Percentiles rank a stretch among this genome's conserved stretches.
Evolutionary conservation across 768 basidiomycete species (phyloP).

Genomic region (Rhodosporidiobolus sp.): DNA sequence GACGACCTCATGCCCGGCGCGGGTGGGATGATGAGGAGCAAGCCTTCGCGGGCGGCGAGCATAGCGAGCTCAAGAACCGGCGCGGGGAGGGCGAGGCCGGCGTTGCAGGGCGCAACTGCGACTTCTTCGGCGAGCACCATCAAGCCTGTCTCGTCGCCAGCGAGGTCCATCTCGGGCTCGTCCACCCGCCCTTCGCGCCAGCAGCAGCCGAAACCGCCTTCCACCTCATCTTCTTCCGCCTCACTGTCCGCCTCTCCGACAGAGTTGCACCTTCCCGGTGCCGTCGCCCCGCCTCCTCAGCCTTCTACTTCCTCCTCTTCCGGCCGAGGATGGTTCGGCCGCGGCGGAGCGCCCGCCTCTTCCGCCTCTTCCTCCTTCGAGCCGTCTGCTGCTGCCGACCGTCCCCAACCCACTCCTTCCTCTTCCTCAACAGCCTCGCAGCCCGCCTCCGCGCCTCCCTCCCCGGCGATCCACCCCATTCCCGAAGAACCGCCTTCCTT

Average conservation of each 20-base stretch:
- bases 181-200: background rate
- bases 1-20: slow-evolving; percentile 11
- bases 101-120: background rate
- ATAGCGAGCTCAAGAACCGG: background rate
- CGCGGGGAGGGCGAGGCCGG: background rate
- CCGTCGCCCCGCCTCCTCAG: background rate
- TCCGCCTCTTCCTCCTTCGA: background rate
- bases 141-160: background rate
- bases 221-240: background rate
- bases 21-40: slow-evolving; percentile 3
- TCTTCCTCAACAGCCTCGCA: no score
- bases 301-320: no score
- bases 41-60: no score
- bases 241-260: background rate
- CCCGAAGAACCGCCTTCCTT: background rate
- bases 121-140: background rate
- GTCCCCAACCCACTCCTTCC: no score
- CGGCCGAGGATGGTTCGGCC: slow-evolving; percentile 2
- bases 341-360: background rate
- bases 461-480: no score
- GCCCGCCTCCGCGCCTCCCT: background rate
- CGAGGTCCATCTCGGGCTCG: background rate
- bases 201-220: background rate
- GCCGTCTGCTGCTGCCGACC: background rate
- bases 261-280: background rate